phyloP scores from a whole-genome alignment of 805 yeast species.

The Candida berthetii region DNA sequence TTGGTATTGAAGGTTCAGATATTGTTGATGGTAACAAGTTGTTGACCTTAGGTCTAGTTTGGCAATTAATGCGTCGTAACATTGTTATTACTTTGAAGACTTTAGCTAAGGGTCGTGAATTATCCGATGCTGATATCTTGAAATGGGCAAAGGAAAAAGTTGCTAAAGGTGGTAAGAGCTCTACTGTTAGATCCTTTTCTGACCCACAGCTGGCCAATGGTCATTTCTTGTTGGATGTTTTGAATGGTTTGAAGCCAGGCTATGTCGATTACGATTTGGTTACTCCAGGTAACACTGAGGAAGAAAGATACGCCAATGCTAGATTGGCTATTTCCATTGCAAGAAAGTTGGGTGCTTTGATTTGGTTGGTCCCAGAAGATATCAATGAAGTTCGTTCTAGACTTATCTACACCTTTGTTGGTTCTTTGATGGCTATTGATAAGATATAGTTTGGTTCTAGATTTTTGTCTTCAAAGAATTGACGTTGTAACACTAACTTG shows the following conservation, averaged over 20 bases:
- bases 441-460: no score
- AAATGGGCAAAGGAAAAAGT: slow-evolving; percentile 92
- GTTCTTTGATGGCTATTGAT: slow-evolving; percentile 80
- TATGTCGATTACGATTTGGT: slow-evolving; percentile 95
- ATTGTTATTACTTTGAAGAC: slow-evolving; percentile 77
- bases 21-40: slow-evolving; percentile 90
- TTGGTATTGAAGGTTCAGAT: slow-evolving; percentile 97
- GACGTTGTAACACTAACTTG: no score
- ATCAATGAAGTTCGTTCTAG: slow-evolving; percentile 94
- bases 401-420: slow-evolving; percentile 89
- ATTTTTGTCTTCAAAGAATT: no score
- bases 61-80: slow-evolving; percentile 98
- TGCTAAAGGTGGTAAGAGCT: slow-evolving; percentile 73
- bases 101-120: slow-evolving; percentile 66
- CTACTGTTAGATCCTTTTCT: slow-evolving; percentile 75
- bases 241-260: slow-evolving; percentile 94
- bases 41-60: slow-evolving; percentile 85
- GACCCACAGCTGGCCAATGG: slow-evolving; percentile 75
- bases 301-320: slow-evolving; percentile 89
- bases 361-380: slow-evolving; percentile 99
- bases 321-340: slow-evolving; percentile 97
- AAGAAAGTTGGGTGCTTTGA: slow-evolving; percentile 94
- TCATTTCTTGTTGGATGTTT: slow-evolving; percentile 79
- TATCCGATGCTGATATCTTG: slow-evolving; percentile 81
- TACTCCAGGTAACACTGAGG: slow-evolving; percentile 69